A percentile compares a stretch with the other conserved stretches of the same genome.
Conservation (phyloP, 164 flowering plant genomes). For the Hamamelis virginiana region DNA sequence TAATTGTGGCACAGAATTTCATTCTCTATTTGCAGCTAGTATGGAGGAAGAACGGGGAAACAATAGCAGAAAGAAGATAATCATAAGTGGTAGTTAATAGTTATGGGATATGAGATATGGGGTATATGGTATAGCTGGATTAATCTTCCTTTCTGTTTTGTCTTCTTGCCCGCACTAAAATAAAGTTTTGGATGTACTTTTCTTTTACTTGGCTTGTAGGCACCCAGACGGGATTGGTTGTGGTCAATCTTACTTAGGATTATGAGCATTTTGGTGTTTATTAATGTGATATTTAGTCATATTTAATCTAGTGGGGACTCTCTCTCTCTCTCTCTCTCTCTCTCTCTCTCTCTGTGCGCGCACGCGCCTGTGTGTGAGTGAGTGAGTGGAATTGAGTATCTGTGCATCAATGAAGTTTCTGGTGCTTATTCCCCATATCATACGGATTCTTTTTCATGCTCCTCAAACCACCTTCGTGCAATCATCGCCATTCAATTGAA, state of each 20-base stretch:
- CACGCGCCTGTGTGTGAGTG: too few species aligned
- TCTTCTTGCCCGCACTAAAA: slow-evolving; percentile 1
- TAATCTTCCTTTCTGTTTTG: slow-evolving; percentile 11
- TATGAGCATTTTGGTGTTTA: slow-evolving; percentile 7
- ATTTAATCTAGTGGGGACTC: neutral
- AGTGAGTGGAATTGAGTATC: neutral
- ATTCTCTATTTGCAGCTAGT: slow-evolving; percentile 12
- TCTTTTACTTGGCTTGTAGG: slow-evolving; percentile 10
- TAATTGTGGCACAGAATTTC: slow-evolving; percentile 4
- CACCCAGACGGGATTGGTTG: slow-evolving; percentile 6
- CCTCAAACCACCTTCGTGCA: neutral
- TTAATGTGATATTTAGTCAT: neutral
- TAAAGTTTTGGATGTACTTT: slow-evolving; percentile 15
- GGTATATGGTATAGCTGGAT: slow-evolving; percentile 37
- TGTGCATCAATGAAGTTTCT: neutral
- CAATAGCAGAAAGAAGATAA: slow-evolving; percentile 8
- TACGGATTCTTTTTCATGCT: neutral
- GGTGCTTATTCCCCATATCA: neutral
- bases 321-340: neutral
- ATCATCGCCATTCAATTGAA: neutral
- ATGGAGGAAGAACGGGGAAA: slow-evolving; percentile 4
- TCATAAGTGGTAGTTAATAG: slow-evolving; percentile 23
- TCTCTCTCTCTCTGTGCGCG: neutral
- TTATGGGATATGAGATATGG: slow-evolving; percentile 22
- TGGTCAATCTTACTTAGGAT: neutral